Conservation (phyloP, 2,329 filamentous ascomycete species). For the Fusarium agapanthi region DNA sequence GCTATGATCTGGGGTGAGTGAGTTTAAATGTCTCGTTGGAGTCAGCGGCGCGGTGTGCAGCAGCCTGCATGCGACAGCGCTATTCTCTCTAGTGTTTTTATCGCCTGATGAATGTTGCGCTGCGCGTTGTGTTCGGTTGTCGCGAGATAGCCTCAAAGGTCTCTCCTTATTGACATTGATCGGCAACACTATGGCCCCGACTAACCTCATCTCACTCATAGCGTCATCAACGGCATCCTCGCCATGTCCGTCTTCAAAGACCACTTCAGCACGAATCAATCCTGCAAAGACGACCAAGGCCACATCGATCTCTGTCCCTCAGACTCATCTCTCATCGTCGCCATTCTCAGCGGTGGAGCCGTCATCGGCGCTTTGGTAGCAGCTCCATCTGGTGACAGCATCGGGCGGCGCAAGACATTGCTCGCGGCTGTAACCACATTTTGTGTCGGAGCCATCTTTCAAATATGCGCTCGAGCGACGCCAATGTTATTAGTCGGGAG, state of each 20-base stretch:
- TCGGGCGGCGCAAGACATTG: slow-evolving; percentile 76
- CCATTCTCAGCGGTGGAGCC: slow-evolving; percentile 84
- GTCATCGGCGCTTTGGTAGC: slow-evolving; percentile 76
- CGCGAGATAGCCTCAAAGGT: not conserved
- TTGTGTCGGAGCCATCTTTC: slow-evolving; percentile 75
- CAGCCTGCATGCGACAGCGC: not conserved
- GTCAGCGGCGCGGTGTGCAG: slow-evolving; percentile 2
- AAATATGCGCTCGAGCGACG: slow-evolving; percentile 70
- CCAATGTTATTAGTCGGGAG: slow-evolving; percentile 69
- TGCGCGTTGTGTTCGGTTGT: not conserved
- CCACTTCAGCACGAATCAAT: slow-evolving; percentile 68
- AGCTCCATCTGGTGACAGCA: slow-evolving; percentile 73
- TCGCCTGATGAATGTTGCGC: not conserved
- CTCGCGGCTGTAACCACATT: slow-evolving; percentile 73
- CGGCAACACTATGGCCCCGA: not conserved
- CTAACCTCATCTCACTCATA: slow-evolving; percentile 34
- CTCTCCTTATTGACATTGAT: slow-evolving; percentile 12
- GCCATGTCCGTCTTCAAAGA: slow-evolving; percentile 74
- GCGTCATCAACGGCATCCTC: slow-evolving; percentile 74
- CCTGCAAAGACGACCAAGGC: slow-evolving; percentile 51
- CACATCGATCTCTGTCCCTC: slow-evolving; percentile 59
- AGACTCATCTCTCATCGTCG: slow-evolving; percentile 78
- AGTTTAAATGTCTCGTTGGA: slow-evolving; percentile 4
- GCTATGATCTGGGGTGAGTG: slow-evolving; percentile 74
- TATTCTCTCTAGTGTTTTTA: not conserved